Evolutionary conservation across 192 early-diverging fungal genomes (phyloP).

Genomic region (Coemansia asiatica): DNA sequence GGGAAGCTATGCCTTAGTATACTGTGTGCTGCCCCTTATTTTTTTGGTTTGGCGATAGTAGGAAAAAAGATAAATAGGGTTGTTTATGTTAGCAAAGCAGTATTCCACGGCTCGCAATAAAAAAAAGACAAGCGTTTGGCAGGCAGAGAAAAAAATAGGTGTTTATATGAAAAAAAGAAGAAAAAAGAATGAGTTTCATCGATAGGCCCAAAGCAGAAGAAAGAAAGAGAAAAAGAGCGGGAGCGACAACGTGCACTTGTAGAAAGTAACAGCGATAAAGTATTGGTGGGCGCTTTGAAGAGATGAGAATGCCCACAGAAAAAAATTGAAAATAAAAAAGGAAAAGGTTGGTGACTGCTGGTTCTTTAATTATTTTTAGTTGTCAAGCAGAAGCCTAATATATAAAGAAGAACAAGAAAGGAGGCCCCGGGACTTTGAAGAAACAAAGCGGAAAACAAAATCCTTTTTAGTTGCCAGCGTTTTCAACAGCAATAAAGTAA

Average conservation of each 20-base stretch:
- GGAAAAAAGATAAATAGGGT: not conserved
- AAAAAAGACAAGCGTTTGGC: slow-evolving; percentile 1
- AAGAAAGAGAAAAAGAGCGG: slow-evolving; percentile 1
- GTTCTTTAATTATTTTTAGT: not conserved
- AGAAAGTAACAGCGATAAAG: slow-evolving; percentile 1
- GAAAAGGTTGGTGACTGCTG: slow-evolving; percentile 1
- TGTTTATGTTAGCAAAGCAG: not conserved
- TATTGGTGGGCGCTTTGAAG: not conserved
- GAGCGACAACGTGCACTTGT: not conserved
- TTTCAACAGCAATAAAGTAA: not conserved
- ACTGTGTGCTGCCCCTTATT: not conserved
- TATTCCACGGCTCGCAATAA: slow-evolving; percentile 10
- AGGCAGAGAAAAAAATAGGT: slow-evolving; percentile 6
- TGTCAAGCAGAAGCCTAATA: not conserved
- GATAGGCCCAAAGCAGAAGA: not conserved
- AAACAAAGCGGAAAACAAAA: not conserved
- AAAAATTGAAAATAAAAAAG: not conserved
- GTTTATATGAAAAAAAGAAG: not conserved
- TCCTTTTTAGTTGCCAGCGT: not conserved
- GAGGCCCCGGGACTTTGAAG: not conserved
- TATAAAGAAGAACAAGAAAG: not conserved
- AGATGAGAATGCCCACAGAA: not conserved
- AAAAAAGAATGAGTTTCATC: not conserved
- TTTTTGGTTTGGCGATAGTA: not conserved
- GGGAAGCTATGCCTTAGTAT: not conserved